Evolutionary conservation across 805 yeast species (phyloP).

Genomic region (Wickerhamomyces bovis): DNA sequence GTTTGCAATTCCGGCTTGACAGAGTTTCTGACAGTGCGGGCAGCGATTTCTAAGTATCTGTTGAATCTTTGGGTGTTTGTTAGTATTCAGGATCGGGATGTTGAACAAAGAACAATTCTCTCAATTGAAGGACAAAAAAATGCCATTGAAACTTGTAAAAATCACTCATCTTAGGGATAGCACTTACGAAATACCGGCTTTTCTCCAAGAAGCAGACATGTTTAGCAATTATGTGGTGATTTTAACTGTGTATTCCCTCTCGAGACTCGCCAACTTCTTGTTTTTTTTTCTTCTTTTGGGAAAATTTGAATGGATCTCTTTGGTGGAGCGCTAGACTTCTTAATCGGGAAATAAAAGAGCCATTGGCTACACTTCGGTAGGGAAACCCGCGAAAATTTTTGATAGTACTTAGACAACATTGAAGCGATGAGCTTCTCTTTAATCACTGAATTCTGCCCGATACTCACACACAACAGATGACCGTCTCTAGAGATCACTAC

Average conservation of each 20-base stretch:
- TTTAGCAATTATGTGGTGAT: background rate
- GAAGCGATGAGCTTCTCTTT: constrained; percentile 5
- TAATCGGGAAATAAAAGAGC: constrained; percentile 4
- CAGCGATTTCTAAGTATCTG: constrained; percentile 87
- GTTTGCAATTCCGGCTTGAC: constrained; percentile 82
- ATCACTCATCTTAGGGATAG: background rate
- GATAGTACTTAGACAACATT: too few relatives aligned
- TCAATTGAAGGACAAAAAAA: background rate
- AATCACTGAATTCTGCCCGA: too few relatives aligned
- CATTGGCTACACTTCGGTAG: background rate
- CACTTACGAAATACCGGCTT: constrained; percentile 58
- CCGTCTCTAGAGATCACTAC: constrained; percentile 69
- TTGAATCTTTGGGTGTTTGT: constrained; percentile 45
- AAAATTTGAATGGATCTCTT: background rate
- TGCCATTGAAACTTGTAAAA: background rate
- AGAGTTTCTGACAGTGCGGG: constrained; percentile 80
- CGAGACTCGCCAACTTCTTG: background rate
- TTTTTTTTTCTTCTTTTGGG: background rate
- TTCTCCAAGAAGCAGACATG: constrained; percentile 53
- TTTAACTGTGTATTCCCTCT: too few relatives aligned
- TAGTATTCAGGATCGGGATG: constrained; percentile 3
- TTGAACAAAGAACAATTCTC: background rate
- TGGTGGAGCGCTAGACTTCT: constrained; percentile 14
- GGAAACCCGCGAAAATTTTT: background rate
- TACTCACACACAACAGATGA: too few relatives aligned